phyloP scores from a whole-genome alignment of 2,329 filamentous ascomycete species.

The Diplodia mutila region DNA sequence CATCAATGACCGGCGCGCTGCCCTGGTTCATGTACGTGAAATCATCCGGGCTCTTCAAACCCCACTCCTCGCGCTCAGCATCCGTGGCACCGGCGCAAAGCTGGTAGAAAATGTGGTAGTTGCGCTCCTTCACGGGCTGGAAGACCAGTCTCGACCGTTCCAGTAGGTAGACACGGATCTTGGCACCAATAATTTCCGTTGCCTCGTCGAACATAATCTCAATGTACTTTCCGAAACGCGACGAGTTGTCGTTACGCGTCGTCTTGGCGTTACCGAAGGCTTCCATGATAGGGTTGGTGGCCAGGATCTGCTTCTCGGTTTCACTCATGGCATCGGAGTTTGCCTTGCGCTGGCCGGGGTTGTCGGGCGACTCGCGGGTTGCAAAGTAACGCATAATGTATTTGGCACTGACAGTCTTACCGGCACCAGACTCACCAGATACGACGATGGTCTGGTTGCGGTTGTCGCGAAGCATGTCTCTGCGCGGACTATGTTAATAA shows the following conservation, averaged over 20 bases:
- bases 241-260: slow-evolving; percentile 99
- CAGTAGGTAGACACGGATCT: slow-evolving; percentile 93
- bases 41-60: slow-evolving; percentile 80
- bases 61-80: slow-evolving; percentile 76
- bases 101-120: slow-evolving; percentile 99
- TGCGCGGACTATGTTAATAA: slow-evolving; percentile 42
- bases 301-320: slow-evolving; percentile 97
- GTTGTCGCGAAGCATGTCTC: slow-evolving; percentile 93
- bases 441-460: slow-evolving; percentile 99
- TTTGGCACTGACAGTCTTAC: slow-evolving; percentile 98
- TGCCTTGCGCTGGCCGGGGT: slow-evolving; percentile 79
- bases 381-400: slow-evolving; percentile 99
- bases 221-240: slow-evolving; percentile 98
- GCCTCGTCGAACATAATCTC: slow-evolving; percentile 98
- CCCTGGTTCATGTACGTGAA: slow-evolving; percentile 98
- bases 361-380: slow-evolving; percentile 90
- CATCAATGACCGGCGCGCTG: slow-evolving; percentile 85
- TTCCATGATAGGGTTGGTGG: slow-evolving; percentile 99
- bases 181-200: slow-evolving; percentile 96
- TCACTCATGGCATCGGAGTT: slow-evolving; percentile 84
- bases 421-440: slow-evolving; percentile 98
- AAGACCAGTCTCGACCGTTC: slow-evolving; percentile 96
- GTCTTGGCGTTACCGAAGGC: slow-evolving; percentile 99
- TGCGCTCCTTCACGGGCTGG: slow-evolving; percentile 94
- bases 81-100: slow-evolving; percentile 90